Base-by-base conservation (phyloP, 805 yeast genomes). In the Torulaspora quercuum region DNA sequence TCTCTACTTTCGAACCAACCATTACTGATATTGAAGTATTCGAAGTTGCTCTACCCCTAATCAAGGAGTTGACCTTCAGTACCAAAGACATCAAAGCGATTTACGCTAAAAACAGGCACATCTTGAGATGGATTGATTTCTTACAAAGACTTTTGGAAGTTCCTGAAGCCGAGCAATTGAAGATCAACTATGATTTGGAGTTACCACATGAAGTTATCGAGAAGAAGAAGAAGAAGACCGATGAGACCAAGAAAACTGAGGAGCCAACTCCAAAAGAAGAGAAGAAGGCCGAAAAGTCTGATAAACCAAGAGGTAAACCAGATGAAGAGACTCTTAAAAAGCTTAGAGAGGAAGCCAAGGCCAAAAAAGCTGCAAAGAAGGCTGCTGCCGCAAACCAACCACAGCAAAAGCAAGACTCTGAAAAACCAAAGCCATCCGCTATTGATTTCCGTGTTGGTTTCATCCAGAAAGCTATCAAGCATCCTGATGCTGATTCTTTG, bases 401-500 rank as follows among this genome's bases (percentile, higher is more conserved):
- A 55, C 58, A 57, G 30, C 64, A 65, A 35, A 44, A 49, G 23
- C 50, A 53, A 21, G 67, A 57, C 29, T 75, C 69, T 41, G 80
- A 72, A 21, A 82, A 84, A 37, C 81, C 90, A 51, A 72, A 70
- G 52, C 96, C 97, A 40, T 76, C 95, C 12, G 69, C 80, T 73
- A 78, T 92, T 59, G 97, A 89, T 61, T 78, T 92, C 67, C 79
- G 95, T 61, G 96, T 92, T 45, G 99, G 99, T 36, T 87, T 81
- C 73, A 92, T 92, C 57, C 88, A 90, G 69, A 92, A 94, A 70
- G 96, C 97, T 36, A 73, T 85, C 57, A 86, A 85, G 64, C 99
- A 92, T 69, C 98, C 98, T 46, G 90, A 92, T 63, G 99, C 99
- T 22, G 99, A 92, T 66, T 75, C 95, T 1, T 72, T 92, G 54